Conservation (phyloP, 306 rosid species). For the Citrullus mucosospermus region DNA sequence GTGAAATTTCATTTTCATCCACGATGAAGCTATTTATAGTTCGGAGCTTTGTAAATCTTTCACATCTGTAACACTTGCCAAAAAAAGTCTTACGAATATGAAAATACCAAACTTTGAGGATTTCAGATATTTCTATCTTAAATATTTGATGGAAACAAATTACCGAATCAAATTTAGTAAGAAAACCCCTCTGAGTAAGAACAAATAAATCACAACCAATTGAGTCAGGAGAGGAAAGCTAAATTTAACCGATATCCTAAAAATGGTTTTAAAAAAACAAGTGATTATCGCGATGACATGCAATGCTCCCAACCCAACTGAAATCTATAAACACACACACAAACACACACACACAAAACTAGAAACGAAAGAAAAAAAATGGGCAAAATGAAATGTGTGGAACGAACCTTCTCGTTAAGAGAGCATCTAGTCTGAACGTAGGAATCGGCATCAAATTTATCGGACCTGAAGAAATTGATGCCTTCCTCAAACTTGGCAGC, state of each 20-base stretch:
- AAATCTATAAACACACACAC: background rate
- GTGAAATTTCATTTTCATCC: background rate
- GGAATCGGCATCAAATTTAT: conserved; percentile 64
- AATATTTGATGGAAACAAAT: background rate
- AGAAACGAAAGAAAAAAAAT: background rate
- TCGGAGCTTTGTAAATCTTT: background rate
- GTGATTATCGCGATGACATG: background rate
- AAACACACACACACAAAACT: background rate
- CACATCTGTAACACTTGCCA: background rate
- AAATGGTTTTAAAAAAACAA: background rate
- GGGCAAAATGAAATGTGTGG: background rate
- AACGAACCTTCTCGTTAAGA: conserved; percentile 76
- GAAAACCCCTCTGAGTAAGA: background rate
- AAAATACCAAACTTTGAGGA: background rate
- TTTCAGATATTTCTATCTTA: background rate
- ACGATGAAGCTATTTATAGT: background rate
- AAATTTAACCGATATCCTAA: background rate
- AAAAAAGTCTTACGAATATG: background rate
- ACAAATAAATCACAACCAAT: background rate
- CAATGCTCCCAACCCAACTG: background rate
- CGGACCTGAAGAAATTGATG: conserved; percentile 70
- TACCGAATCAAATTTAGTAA: background rate
- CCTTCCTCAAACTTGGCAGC: conserved; percentile 77
- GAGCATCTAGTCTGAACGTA: conserved; percentile 69
- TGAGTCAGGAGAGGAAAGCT: background rate